Evolutionary conservation across 2,329 filamentous ascomycete genomes (phyloP).

Genomic region (Exophiala phaeomuriformis): DNA sequence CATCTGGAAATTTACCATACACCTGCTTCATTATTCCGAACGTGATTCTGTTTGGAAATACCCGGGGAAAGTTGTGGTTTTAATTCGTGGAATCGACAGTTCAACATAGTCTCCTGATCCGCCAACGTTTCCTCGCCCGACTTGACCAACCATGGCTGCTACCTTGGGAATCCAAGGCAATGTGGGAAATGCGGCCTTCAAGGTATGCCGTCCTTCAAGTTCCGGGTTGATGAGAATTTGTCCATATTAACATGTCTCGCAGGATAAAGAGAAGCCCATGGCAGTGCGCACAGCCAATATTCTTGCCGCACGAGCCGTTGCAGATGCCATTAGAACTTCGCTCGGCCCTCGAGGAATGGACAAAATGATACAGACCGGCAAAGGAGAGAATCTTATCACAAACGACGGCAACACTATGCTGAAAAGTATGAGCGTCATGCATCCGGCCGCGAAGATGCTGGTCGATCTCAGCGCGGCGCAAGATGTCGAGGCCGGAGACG

Average conservation of each 20-base stretch:
- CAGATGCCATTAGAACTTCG: conserved; percentile 95
- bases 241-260: conserved; percentile 33
- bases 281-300: conserved; percentile 95
- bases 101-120: neutral
- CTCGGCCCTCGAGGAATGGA: conserved; percentile 96
- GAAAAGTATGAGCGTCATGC: conserved; percentile 98
- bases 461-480: conserved; percentile 95
- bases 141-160: conserved; percentile 44
- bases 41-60: neutral
- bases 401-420: conserved; percentile 99
- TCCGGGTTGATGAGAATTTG: conserved; percentile 29
- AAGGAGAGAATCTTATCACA: conserved; percentile 96
- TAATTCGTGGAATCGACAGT: neutral
- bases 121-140: neutral
- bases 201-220: conserved; percentile 37
- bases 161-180: conserved; percentile 41
- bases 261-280: conserved; percentile 96
- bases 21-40: conserved; percentile 2
- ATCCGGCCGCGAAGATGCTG: conserved; percentile 98
- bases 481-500: conserved; percentile 96
- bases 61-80: neutral
- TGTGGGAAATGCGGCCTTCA: conserved; percentile 59
- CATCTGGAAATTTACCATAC: conserved; percentile 7
- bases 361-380: conserved; percentile 97
- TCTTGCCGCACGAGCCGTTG: conserved; percentile 92